Percentiles rank a stretch among this genome's conserved stretches.
phyloP scores from a whole-genome alignment of 1,284 basidiomycete species.

The Farysia itapuensis region DNA sequence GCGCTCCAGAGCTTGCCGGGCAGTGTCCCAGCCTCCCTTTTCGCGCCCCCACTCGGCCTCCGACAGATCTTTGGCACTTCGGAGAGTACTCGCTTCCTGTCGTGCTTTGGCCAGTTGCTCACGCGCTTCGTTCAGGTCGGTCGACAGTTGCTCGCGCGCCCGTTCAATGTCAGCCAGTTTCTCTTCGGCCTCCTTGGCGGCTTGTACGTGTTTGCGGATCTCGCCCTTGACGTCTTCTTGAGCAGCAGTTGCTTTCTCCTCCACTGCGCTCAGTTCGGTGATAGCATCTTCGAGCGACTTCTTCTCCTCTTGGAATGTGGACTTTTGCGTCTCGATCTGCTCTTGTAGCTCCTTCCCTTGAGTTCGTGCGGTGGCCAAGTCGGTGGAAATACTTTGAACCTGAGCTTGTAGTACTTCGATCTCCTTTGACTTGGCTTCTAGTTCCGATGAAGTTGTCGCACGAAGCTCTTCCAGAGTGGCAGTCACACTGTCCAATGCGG shows the following conservation, averaged over 20 bases:
- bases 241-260: conserved; percentile 62
- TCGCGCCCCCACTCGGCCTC: conserved; percentile 71
- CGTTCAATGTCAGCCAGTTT: conserved; percentile 74
- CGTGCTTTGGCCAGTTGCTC: conserved; percentile 36
- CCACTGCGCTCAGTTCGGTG: conserved; percentile 48
- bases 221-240: conserved; percentile 63
- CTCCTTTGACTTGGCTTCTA: conserved; percentile 70
- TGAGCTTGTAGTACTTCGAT: conserved; percentile 69
- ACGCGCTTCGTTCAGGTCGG: conserved; percentile 69
- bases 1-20: conserved; percentile 74
- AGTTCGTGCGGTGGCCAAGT: conserved; percentile 66
- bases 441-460: conserved; percentile 11
- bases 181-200: conserved; percentile 78
- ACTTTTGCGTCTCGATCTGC: conserved; percentile 67
- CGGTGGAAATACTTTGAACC: conserved; percentile 66
- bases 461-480: conserved; percentile 74
- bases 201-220: conserved; percentile 66
- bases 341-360: conserved; percentile 69
- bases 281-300: conserved; percentile 55
- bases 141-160: conserved; percentile 66
- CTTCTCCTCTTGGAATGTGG: conserved; percentile 70
- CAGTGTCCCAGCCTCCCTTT: conserved; percentile 78
- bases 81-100: conserved; percentile 27
- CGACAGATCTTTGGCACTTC: conserved; percentile 66
- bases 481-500: conserved; percentile 65